Evolutionary conservation across 2,329 filamentous ascomycete species (phyloP), one percentile per base, ranked within the genome.

Genomic region (Exophiala aquamarina): DNA sequence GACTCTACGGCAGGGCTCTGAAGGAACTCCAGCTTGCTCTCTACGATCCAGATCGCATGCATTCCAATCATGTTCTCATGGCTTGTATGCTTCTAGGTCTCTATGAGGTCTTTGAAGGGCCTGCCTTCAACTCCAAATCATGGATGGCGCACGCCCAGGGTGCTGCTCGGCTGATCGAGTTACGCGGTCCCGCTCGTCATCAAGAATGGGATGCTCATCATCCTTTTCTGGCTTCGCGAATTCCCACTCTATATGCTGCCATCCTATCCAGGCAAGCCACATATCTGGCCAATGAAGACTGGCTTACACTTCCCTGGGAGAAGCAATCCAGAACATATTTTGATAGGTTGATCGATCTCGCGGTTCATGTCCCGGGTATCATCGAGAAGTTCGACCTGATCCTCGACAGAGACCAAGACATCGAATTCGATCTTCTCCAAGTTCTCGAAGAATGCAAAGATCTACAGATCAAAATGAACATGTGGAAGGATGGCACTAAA

Each of bases 221-320:
- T 34, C 46, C 53, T 9, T 56, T 57, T 34, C 45, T 57, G 6
- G 52, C 50, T 19, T 44, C 47, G 15, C 44, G 55, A 18, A 46
- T 56, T 18, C 55, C 52, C 28, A 57, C 53, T 13, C 23, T 57
- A 20, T 56, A 53, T 19, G 53, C 52, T 21, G 44, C 55, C 9
- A 57, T 56, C 29, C 18, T 57, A 19, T 52, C 47, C 38, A 51
- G 66, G 21, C 64, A 59, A 39, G 49, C 56, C 3, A 63, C 61
- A 4, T 53, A 64, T 14, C 39, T 69, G 14, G 62, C 64, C 13
- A 55, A 57, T 2, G 47, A 56, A 11, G 57, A 58, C 15, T 70
- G 66, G 67, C 66, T 64, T 33, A 67, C 58, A 1, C 38, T 66
- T 3, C 67, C 67, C 2, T 69, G 66, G 67, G 55, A 37, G 19